Evolutionary conservation across 768 basidiomycete species (phyloP).

Genomic region (Suillus decipiens): DNA sequence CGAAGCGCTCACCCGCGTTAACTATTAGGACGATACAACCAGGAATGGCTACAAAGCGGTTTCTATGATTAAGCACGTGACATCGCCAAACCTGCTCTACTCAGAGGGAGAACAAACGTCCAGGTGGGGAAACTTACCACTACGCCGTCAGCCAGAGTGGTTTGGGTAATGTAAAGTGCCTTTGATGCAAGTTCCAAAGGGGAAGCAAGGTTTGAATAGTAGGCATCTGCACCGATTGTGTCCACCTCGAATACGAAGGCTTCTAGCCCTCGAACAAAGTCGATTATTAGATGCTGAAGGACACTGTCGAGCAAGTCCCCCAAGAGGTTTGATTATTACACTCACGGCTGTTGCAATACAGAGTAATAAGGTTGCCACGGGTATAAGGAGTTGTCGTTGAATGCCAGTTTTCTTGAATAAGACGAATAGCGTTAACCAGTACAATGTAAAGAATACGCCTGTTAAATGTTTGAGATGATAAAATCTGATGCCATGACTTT

Average conservation of each 20-base stretch:
- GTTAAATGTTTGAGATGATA: not conserved
- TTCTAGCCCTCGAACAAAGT: not conserved
- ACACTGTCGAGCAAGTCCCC: not conserved
- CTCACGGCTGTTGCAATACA: constrained; percentile 5
- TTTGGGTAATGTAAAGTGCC: constrained; percentile 3
- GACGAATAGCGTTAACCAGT: constrained; percentile 1
- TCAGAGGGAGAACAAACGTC: not conserved
- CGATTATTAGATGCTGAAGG: not conserved
- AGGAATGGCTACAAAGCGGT: not conserved
- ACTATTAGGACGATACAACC: constrained; percentile 1
- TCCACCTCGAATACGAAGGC: not conserved
- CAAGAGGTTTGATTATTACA: not conserved
- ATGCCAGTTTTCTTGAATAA: not conserved
- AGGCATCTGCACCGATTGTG: not conserved
- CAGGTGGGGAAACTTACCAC: not conserved
- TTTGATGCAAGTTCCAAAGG: constrained; percentile 3
- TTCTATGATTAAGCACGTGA: not conserved
- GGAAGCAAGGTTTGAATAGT: constrained; percentile 3
- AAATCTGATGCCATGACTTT: not conserved
- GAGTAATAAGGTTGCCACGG: not conserved
- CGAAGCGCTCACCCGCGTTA: not conserved
- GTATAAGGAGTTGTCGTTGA: constrained; percentile 1
- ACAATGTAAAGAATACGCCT: constrained; percentile 4
- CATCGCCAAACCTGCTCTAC: not conserved
- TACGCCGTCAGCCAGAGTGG: constrained; percentile 1